Evolutionary conservation across 192 early-diverging fungal genomes (phyloP).

Genomic region (Rhizoclosmatium sp.): DNA sequence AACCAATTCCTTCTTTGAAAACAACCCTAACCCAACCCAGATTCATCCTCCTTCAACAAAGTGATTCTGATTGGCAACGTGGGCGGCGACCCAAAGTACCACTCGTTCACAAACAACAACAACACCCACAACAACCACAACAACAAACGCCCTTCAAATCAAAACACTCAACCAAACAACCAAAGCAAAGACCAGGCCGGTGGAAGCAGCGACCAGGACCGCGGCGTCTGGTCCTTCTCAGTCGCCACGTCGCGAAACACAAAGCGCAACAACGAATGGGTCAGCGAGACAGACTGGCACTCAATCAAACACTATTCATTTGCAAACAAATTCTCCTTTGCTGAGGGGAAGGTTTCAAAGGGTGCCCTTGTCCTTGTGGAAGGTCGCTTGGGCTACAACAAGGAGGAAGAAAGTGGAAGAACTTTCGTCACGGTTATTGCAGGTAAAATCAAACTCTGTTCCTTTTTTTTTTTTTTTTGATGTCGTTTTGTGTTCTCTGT

Average conservation of each 20-base stretch:
- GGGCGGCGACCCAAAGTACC: conserved; percentile 34
- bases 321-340: conserved; percentile 4
- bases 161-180: not conserved
- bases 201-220: not conserved
- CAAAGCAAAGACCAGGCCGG: not conserved
- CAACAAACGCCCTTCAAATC: not conserved
- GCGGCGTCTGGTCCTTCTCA: conserved; percentile 32
- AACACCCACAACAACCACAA: conserved; percentile 24
- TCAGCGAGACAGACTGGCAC: conserved; percentile 38
- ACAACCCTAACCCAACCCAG: not conserved
- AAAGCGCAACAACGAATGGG: conserved; percentile 30
- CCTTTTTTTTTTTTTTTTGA: no score
- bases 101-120: conserved; percentile 29
- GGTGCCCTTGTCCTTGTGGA: conserved; percentile 26
- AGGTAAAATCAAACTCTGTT: not conserved
- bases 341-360: not conserved
- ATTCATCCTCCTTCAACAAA: conserved; percentile 37
- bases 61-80: conserved; percentile 38
- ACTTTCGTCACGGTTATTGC: conserved; percentile 16
- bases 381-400: conserved; percentile 8
- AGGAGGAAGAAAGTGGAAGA: conserved; percentile 15
- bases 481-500: no score
- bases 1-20: no score
- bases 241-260: conserved; percentile 25
- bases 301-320: not conserved